These are phyloP conservation scores for Diaporthe amygdali DNA, from an alignment of 2,329 filamentous ascomycete genomes.

Conservation along the genomic window DNA sequence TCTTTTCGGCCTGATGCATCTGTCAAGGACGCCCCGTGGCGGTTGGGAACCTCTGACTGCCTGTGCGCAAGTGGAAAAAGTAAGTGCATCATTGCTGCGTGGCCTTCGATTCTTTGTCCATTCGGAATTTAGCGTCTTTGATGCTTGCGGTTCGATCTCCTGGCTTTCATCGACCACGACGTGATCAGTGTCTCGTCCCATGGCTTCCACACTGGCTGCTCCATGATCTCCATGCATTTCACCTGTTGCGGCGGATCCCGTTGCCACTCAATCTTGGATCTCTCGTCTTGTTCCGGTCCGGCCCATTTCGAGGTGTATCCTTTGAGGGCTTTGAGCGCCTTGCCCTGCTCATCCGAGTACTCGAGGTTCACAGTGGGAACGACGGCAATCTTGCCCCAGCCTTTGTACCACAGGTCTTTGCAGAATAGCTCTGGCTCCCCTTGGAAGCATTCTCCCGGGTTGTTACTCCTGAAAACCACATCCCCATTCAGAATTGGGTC, in stretches of 20 bases:
- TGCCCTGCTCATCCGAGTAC: slow-evolving; percentile 52
- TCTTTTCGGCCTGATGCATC: neutral
- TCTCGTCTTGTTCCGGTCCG: slow-evolving; percentile 31
- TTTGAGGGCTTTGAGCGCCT: slow-evolving; percentile 53
- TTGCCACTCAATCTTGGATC: slow-evolving; percentile 46
- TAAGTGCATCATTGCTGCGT: neutral
- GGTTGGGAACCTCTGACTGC: neutral
- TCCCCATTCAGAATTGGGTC: slow-evolving; percentile 48
- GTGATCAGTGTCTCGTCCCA: slow-evolving; percentile 42
- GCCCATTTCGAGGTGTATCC: slow-evolving; percentile 51
- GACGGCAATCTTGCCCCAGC: slow-evolving; percentile 58
- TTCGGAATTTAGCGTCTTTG: neutral
- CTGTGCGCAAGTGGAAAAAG: neutral
- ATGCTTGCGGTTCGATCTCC: neutral
- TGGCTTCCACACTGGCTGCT: slow-evolving; percentile 45
- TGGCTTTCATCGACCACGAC: neutral
- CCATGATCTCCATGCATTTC: slow-evolving; percentile 52
- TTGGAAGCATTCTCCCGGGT: slow-evolving; percentile 52
- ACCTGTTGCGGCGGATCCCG: slow-evolving; percentile 49
- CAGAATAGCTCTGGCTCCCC: slow-evolving; percentile 62
- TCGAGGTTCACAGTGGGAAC: slow-evolving; percentile 61
- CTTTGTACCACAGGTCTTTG: slow-evolving; percentile 60
- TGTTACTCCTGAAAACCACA: slow-evolving; percentile 49
- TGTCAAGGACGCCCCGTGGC: neutral
- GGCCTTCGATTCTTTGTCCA: neutral